Conservation (phyloP, 257 asterid genomes). For the Echium plantagineum region DNA sequence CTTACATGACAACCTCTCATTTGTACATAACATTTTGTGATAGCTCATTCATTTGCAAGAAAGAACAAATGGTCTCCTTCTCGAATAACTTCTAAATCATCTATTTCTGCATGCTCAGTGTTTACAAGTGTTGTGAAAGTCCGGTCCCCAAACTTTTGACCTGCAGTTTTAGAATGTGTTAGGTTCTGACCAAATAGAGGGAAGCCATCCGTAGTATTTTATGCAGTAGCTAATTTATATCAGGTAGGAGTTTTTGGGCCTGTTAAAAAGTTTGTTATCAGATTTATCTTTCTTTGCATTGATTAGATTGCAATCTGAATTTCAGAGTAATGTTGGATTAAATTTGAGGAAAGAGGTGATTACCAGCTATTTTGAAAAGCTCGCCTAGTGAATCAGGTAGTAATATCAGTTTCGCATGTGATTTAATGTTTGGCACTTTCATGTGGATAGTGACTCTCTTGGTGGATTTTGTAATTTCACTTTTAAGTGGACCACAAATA, state of each 20-base stretch:
- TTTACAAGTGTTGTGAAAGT: constrained; percentile 34
- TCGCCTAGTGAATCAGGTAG: constrained; percentile 67
- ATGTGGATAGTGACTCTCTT: constrained; percentile 71
- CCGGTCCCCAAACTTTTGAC: constrained; percentile 49
- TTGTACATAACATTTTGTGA: constrained; percentile 5
- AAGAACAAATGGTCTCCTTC: constrained; percentile 86
- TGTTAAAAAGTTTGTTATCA: not conserved
- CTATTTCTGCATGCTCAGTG: constrained; percentile 72
- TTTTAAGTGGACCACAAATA: constrained; percentile 11
- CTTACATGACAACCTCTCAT: not conserved
- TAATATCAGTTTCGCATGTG: constrained; percentile 32
- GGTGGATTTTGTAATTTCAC: constrained; percentile 17
- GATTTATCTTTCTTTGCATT: not conserved
- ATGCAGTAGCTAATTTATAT: not conserved
- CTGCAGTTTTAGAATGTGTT: constrained; percentile 45
- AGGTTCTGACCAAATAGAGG: constrained; percentile 6
- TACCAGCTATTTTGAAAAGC: constrained; percentile 64
- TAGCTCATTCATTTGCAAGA: constrained; percentile 19
- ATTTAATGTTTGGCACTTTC: constrained; percentile 20
- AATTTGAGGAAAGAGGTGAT: constrained; percentile 2
- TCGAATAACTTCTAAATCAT: constrained; percentile 54
- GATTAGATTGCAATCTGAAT: not conserved
- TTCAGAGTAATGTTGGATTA: not conserved
- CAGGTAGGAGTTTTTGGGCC: not conserved
- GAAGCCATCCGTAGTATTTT: not conserved